Base-by-base conservation (phyloP, 495 filamentous ascomycete species). In the Mycothermus thermophilus region DNA sequence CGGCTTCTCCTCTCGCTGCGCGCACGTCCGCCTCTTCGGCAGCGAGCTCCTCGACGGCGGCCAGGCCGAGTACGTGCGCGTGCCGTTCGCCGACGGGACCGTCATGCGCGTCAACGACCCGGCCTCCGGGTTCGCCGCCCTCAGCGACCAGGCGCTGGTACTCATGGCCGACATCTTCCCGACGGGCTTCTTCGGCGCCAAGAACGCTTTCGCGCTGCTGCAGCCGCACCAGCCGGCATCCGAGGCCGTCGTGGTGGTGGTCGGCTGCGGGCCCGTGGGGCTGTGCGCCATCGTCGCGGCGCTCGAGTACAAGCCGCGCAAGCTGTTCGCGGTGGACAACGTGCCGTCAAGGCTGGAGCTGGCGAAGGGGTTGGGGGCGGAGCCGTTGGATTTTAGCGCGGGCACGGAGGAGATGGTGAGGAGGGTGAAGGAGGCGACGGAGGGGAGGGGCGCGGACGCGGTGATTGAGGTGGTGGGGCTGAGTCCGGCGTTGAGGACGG, bases 401-500 rank as follows among this genome's bases (percentile, higher is more conserved):
- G 50, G 93, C 34, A 67, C 71, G 21, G 72, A 77, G 31, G 78
- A 65, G 4, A 60, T 93, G 55, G 62, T 77, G 27, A 63, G 66
- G 49, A 67, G 82, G 28, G 76, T 95, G 15, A 66, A 69, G 50
- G 83, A 87, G 46, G 65, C 79, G 34, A 94, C 83, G 0, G 70
- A 79, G 7, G 84, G 85, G 0, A 64, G 90, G 19, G 90, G 90
- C 3, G 90, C 86, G 0, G 90, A 97, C 66, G 77, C 79, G 3
- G 79, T 93, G 8, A 75, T 96, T 47, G 90, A 97, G 58, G 81
- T 93, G 5, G 90, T 97, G 6, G 90, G 90, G 1, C 57, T 83
- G 45, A 86, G 78, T 34, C 74, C 79, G 35, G 90, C 90, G 12
- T 57, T 95, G 51, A 74, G 68, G 52, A 84, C 83, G 36, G 83